Conservation (phyloP, 805 yeast genomes). For the Zygotorulaspora chibaensis region DNA sequence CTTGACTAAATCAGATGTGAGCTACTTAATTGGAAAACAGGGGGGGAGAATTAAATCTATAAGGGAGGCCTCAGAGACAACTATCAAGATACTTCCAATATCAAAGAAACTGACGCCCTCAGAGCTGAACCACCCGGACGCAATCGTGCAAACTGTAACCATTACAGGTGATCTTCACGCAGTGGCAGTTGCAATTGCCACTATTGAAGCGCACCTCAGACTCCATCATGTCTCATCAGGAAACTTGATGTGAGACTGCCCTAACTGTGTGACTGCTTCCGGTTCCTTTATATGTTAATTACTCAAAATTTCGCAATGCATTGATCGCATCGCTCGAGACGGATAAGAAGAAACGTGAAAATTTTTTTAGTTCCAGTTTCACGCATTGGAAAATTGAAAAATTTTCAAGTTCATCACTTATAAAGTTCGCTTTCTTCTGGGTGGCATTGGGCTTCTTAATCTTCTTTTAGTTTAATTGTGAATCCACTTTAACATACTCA, state of each 20-base stretch:
- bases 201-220: constrained; percentile 21
- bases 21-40: constrained; percentile 42
- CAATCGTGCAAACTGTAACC: constrained; percentile 27
- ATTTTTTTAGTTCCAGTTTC: constrained; percentile 14
- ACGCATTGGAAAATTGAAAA: constrained; percentile 9
- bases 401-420: constrained; percentile 15
- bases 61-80: constrained; percentile 36
- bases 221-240: constrained; percentile 6
- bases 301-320: neutral
- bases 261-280: neutral
- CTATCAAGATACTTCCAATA: constrained; percentile 39
- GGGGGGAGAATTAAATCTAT: constrained; percentile 39
- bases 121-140: constrained; percentile 13
- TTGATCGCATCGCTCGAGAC: constrained; percentile 6
- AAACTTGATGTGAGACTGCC: too few relatives aligned
- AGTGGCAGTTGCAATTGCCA: constrained; percentile 25
- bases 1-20: constrained; percentile 32
- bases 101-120: constrained; percentile 12
- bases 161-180: constrained; percentile 31
- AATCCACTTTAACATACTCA: constrained; percentile 3
- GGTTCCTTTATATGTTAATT: neutral
- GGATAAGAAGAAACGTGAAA: constrained; percentile 20
- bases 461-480: constrained; percentile 5
- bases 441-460: neutral
- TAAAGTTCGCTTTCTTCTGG: constrained; percentile 10